Conservation (phyloP, 1,284 basidiomycete genomes). For the Takashimella koratensis region DNA sequence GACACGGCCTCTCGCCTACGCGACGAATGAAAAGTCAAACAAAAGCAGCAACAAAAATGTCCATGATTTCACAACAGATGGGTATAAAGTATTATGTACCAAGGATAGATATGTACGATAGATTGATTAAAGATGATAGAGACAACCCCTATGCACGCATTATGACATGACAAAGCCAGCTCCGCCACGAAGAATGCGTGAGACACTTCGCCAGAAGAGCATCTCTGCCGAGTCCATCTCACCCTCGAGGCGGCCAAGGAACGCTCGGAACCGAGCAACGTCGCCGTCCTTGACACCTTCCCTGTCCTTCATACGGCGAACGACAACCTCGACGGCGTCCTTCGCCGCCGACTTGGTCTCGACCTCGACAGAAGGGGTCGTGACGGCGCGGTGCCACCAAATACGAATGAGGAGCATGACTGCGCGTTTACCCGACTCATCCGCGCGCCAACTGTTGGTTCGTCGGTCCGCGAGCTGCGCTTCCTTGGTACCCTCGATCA, state of each 20-base stretch:
- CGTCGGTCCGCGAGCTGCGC: conserved; percentile 32
- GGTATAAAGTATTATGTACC: background rate
- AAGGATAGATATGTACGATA: background rate
- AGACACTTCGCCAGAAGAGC: conserved; percentile 44
- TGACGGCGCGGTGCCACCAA: conserved; percentile 47
- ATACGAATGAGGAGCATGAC: conserved; percentile 41
- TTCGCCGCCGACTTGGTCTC: conserved; percentile 39
- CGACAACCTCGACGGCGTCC: conserved; percentile 42
- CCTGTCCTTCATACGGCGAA: conserved; percentile 37
- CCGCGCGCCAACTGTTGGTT: conserved; percentile 39
- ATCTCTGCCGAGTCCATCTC: conserved; percentile 40
- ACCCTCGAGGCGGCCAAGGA: conserved; percentile 32
- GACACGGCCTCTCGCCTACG: too few relatives aligned
- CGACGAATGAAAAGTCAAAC: too few relatives aligned
- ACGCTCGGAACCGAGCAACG: conserved; percentile 35
- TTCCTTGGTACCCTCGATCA: conserved; percentile 43
- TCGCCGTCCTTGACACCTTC: conserved; percentile 40
- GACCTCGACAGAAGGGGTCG: conserved; percentile 31
- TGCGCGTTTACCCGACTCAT: conserved; percentile 41
- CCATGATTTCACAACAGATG: background rate
- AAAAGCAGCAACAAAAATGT: background rate
- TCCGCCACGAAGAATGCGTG: conserved; percentile 37
- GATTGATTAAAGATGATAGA: background rate
- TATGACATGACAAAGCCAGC: conserved; percentile 38
- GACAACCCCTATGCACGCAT: background rate